phyloP scores from a whole-genome alignment of 192 early-diverging fungal genomes.

The Backusella psychrophila region DNA sequence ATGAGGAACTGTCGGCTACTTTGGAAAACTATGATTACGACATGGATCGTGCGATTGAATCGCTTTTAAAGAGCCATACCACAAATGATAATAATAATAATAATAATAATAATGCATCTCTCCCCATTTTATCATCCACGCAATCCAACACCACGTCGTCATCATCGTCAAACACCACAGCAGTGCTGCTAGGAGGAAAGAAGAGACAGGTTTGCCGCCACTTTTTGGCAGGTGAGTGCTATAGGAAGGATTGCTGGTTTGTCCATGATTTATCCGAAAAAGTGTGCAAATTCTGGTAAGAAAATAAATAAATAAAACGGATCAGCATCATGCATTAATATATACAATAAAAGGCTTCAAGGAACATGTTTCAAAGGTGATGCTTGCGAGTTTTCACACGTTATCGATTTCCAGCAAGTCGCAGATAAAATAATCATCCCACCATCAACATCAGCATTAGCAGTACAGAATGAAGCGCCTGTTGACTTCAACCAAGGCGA shows the following conservation, averaged over 20 bases:
- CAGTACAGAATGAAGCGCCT: not conserved
- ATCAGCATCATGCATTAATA: not conserved
- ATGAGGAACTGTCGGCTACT: constrained; percentile 35
- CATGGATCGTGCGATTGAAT: constrained; percentile 40
- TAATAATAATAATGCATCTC: not conserved
- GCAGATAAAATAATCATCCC: constrained; percentile 6
- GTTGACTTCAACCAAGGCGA: not conserved
- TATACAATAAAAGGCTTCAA: constrained; percentile 39
- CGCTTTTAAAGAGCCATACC: constrained; percentile 16
- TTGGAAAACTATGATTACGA: constrained; percentile 42
- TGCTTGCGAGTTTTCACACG: constrained; percentile 50
- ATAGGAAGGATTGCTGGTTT: constrained; percentile 56
- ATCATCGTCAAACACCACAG: not conserved
- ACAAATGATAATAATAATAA: not conserved
- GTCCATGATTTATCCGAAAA: constrained; percentile 50
- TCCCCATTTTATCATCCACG: not conserved
- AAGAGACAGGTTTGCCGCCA: constrained; percentile 48
- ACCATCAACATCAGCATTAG: not conserved
- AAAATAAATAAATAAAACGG: too few relatives aligned
- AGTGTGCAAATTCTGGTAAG: constrained; percentile 62
- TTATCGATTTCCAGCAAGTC: constrained; percentile 36
- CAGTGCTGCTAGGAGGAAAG: not conserved
- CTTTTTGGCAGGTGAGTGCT: constrained; percentile 54
- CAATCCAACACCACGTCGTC: not conserved
- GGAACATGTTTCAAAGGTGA: constrained; percentile 53